phyloP scores from a whole-genome alignment of 2,329 filamentous ascomycete genomes.

The Xylaria sp. region DNA sequence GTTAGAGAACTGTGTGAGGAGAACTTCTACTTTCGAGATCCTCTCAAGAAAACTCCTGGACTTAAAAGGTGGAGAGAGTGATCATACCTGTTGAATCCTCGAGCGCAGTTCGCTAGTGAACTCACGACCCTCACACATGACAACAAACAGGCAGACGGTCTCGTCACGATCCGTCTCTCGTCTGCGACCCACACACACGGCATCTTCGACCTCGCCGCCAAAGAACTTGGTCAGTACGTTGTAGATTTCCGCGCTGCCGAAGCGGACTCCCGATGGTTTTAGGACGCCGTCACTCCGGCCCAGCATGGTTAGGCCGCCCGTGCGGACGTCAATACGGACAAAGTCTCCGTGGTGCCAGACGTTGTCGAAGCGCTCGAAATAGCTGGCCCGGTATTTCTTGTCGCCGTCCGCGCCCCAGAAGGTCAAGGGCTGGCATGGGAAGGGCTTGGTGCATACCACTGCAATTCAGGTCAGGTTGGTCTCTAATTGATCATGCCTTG shows the following conservation, averaged over 20 bases:
- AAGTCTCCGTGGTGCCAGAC: conserved; percentile 98
- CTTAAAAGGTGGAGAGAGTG: not conserved
- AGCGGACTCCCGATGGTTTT: conserved; percentile 90
- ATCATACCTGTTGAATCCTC: conserved; percentile 65
- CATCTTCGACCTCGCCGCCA: conserved; percentile 79
- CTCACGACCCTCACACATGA: conserved; percentile 69
- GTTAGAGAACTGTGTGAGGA: conserved; percentile 8
- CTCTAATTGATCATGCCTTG: not conserved
- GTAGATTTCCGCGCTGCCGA: conserved; percentile 95
- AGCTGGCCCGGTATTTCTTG: conserved; percentile 82
- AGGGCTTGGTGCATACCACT: conserved; percentile 83
- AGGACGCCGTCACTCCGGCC: conserved; percentile 92
- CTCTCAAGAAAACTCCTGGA: no score
- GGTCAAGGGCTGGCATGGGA: conserved; percentile 88
- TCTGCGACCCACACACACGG: conserved; percentile 84
- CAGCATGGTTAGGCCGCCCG: conserved; percentile 87
- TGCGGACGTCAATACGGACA: conserved; percentile 72
- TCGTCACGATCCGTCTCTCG: conserved; percentile 79
- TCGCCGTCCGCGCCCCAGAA: conserved; percentile 83
- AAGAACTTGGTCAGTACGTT: conserved; percentile 91
- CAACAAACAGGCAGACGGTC: conserved; percentile 87
- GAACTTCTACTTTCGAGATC: not conserved
- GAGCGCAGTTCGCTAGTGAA: conserved; percentile 70
- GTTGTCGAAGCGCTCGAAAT: conserved; percentile 84
- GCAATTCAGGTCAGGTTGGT: conserved; percentile 1